phyloP scores from a whole-genome alignment of 2,329 filamentous ascomycete genomes.

The Biscogniauxia mediterranea region DNA sequence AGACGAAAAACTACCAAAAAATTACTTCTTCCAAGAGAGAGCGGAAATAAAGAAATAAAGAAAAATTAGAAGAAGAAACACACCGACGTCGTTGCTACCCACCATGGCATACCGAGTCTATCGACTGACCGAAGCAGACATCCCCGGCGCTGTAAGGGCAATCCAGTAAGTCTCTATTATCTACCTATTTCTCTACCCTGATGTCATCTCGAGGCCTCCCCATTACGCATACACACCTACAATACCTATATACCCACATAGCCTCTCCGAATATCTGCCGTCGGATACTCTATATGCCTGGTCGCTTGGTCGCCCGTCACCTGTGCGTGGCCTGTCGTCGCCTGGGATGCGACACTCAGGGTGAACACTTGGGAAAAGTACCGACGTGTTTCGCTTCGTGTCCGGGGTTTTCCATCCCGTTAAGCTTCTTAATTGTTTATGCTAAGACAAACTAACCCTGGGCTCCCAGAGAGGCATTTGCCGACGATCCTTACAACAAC shows the following conservation, averaged over 20 bases:
- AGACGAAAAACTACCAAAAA: too few relatives aligned
- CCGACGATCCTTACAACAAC: constrained; percentile 34
- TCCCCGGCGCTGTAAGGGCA: constrained; percentile 31
- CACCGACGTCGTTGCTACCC: neutral
- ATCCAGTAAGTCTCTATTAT: constrained; percentile 30
- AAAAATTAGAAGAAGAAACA: neutral
- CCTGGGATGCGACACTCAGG: neutral
- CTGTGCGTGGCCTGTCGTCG: neutral
- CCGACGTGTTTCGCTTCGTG: neutral
- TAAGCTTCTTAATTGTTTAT: constrained; percentile 10
- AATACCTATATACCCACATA: too few relatives aligned
- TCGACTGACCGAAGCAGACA: constrained; percentile 29
- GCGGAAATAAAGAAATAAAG: too few relatives aligned
- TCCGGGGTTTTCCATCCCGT: neutral
- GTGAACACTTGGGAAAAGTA: neutral
- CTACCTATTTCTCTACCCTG: neutral
- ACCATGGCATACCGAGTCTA: constrained; percentile 29
- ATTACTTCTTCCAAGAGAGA: neutral
- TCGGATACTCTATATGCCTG: neutral
- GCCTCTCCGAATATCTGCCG: neutral
- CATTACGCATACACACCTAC: too few relatives aligned
- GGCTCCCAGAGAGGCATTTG: constrained; percentile 30
- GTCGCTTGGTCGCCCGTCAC: neutral
- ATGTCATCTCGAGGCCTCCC: too few relatives aligned
- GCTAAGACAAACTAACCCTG: constrained; percentile 14